Conservation (phyloP, 768 basidiomycete genomes). For the Gyrodon lividus region DNA sequence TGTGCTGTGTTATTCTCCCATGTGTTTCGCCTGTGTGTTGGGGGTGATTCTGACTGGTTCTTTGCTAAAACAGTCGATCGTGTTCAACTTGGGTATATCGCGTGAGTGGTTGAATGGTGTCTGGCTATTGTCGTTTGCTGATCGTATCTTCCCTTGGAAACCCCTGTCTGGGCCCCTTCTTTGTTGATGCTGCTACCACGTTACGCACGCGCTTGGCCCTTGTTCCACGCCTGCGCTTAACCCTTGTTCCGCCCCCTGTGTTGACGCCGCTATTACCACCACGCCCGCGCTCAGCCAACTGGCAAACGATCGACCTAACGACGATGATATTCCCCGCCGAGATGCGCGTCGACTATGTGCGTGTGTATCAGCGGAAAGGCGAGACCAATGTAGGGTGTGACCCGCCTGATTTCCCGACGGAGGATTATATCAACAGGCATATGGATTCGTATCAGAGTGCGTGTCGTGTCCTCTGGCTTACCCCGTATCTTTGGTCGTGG, state of each 20-base stretch:
- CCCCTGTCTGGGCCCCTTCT: no score
- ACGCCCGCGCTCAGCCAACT: slow-evolving; percentile 44
- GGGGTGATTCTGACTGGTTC: no score
- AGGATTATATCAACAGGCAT: slow-evolving; percentile 46
- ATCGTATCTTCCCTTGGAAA: no score
- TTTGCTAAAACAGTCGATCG: slow-evolving; percentile 47
- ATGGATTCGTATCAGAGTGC: slow-evolving; percentile 55
- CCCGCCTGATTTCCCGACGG: slow-evolving; percentile 47
- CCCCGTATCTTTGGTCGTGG: not conserved
- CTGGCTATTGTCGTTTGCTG: not conserved
- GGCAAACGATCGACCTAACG: slow-evolving; percentile 55
- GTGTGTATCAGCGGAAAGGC: slow-evolving; percentile 54
- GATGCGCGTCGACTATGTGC: slow-evolving; percentile 57
- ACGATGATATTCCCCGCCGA: slow-evolving; percentile 50
- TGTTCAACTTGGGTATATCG: slow-evolving; percentile 65
- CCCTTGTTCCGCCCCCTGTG: no score
- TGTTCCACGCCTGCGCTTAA: no score
- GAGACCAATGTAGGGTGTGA: slow-evolving; percentile 48
- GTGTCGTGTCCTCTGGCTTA: slow-evolving; percentile 27
- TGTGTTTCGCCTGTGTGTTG: not conserved
- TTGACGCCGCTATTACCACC: not conserved
- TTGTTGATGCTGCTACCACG: no score
- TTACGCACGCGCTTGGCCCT: no score
- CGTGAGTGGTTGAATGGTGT: slow-evolving; percentile 30
- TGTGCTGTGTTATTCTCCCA: no score